A percentile compares a stretch with the other conserved stretches of the same genome.
These are phyloP conservation scores for Phaeomoniella chlamydospora DNA, from an alignment of 2,329 filamentous ascomycete species.

Conservation along the genomic window DNA sequence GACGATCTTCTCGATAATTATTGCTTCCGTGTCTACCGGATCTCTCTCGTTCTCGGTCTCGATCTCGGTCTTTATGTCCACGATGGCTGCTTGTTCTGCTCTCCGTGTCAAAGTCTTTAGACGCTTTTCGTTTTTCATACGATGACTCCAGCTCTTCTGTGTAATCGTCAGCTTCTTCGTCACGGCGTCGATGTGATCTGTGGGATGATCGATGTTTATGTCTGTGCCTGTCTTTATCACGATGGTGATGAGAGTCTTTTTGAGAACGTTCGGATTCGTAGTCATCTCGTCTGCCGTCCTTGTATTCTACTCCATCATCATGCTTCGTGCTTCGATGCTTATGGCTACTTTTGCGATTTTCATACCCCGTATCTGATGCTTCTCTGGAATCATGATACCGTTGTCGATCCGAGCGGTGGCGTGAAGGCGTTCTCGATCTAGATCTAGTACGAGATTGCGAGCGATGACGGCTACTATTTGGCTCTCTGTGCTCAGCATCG, in stretches of 20 bases:
- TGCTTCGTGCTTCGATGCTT: slow-evolving; percentile 16
- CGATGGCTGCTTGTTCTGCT: slow-evolving; percentile 3
- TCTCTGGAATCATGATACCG: slow-evolving; percentile 30
- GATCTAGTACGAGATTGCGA: slow-evolving; percentile 3
- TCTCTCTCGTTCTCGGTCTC: slow-evolving; percentile 22
- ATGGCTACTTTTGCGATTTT: slow-evolving; percentile 13
- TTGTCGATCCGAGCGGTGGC: slow-evolving; percentile 28
- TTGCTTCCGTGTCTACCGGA: slow-evolving; percentile 16
- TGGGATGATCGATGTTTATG: slow-evolving; percentile 27
- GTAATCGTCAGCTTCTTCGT: slow-evolving; percentile 12
- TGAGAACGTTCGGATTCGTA: slow-evolving; percentile 45
- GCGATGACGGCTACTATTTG: slow-evolving; percentile 12
- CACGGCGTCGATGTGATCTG: slow-evolving; percentile 32
- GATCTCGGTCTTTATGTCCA: slow-evolving; percentile 26
- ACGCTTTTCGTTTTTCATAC: slow-evolving; percentile 21
- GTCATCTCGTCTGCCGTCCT: slow-evolving; percentile 24
- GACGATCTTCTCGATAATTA: slow-evolving; percentile 20
- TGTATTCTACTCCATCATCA: slow-evolving; percentile 32
- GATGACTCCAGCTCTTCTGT: slow-evolving; percentile 6
- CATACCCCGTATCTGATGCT: slow-evolving; percentile 19
- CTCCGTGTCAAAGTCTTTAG: neutral
- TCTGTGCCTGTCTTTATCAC: slow-evolving; percentile 36
- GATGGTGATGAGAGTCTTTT: slow-evolving; percentile 42
- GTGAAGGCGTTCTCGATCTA: slow-evolving; percentile 23
- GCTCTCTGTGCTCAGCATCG: slow-evolving; percentile 13